Percentiles rank a stretch among this genome's conserved stretches.
Conservation (phyloP, 1,284 basidiomycete species). For the Athelia sp. region DNA sequence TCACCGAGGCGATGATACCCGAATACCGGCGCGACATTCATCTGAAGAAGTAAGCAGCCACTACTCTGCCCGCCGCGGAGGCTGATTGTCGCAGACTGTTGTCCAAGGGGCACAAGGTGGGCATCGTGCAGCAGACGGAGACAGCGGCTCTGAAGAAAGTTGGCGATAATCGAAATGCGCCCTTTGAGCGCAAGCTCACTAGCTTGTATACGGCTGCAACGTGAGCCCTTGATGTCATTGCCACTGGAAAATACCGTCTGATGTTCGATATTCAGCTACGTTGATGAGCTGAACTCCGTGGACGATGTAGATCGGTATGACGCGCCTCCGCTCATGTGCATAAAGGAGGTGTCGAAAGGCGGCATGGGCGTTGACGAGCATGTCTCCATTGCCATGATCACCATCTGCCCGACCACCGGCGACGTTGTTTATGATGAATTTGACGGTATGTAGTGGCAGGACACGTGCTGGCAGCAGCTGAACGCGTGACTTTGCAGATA, state of each 20-base stretch:
- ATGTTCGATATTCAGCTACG: conserved; percentile 74
- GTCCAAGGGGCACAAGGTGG: conserved; percentile 84
- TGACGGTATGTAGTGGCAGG: conserved; percentile 46
- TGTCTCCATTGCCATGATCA: conserved; percentile 63
- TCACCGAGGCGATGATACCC: conserved; percentile 82
- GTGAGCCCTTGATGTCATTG: conserved; percentile 42
- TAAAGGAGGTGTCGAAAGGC: conserved; percentile 61
- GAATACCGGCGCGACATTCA: conserved; percentile 80
- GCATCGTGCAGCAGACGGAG: conserved; percentile 87
- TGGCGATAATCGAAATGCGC: conserved; percentile 75
- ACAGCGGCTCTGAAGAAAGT: conserved; percentile 95
- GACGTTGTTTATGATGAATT: conserved; percentile 93
- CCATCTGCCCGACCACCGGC: conserved; percentile 83
- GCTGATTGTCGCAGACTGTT: conserved; percentile 55
- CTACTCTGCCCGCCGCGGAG: background rate
- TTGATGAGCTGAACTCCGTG: conserved; percentile 66
- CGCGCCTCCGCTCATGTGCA: conserved; percentile 61
- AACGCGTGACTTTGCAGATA: conserved; percentile 53
- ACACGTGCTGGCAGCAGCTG: background rate
- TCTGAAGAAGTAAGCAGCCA: conserved; percentile 68
- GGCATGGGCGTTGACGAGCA: conserved; percentile 37
- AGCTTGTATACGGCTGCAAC: conserved; percentile 87
- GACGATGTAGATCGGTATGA: conserved; percentile 57
- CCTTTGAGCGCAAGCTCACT: conserved; percentile 80
- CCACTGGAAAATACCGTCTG: conserved; percentile 12